Conservation (phyloP, 164 flowering plant genomes). For the Magnolia officinalis region DNA sequence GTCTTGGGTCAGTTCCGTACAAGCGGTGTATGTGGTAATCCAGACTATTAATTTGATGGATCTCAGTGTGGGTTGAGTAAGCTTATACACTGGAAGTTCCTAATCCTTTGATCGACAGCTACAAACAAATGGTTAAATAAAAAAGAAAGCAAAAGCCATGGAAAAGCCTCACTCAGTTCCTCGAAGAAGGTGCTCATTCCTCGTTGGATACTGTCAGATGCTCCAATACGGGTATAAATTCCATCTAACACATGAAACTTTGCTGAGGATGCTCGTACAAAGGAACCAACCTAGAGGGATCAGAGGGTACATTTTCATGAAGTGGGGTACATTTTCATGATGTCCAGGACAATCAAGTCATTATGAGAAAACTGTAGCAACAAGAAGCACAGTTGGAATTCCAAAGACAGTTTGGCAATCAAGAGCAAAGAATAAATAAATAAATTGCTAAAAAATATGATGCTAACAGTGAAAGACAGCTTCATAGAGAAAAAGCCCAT, state of each 20-base stretch:
- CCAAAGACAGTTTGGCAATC: not conserved
- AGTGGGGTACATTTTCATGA: slow-evolving; percentile 8
- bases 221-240: slow-evolving; percentile 86
- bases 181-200: slow-evolving; percentile 96
- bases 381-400: not conserved
- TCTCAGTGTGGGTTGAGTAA: no score
- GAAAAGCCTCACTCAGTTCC: slow-evolving; percentile 81
- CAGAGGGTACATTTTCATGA: slow-evolving; percentile 17
- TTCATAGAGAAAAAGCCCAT: not conserved
- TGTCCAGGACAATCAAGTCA: not conserved
- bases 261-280: slow-evolving; percentile 88
- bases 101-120: no score
- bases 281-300: slow-evolving; percentile 83
- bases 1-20: no score
- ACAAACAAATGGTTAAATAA: no score
- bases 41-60: no score
- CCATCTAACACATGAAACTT: slow-evolving; percentile 81
- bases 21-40: no score
- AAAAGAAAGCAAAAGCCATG: no score
- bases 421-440: not conserved
- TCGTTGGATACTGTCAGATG: slow-evolving; percentile 83
- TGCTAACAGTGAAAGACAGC: not conserved
- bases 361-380: not conserved
- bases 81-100: no score
- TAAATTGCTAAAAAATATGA: not conserved